Conservation (phyloP, 163 green algal species). For the Scenedesmus sp. region DNA sequence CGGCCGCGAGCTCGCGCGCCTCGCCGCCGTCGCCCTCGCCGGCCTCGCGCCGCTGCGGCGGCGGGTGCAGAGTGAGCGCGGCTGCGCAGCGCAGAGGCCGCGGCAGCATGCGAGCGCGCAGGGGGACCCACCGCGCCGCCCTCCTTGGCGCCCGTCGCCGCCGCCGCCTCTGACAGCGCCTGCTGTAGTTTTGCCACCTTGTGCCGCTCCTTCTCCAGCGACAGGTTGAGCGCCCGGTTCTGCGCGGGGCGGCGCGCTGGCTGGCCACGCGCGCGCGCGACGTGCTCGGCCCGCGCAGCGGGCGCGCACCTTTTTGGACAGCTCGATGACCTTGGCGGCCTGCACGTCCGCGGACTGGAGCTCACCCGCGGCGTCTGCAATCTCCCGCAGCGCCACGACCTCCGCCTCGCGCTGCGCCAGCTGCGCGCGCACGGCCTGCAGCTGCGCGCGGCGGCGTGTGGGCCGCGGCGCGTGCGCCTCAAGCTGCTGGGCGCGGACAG, state of each 20-base stretch:
- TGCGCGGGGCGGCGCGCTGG: slow-evolving; percentile 24
- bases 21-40: not conserved
- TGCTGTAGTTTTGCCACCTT: slow-evolving; percentile 47
- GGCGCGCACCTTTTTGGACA: slow-evolving; percentile 65
- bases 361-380: slow-evolving; percentile 48
- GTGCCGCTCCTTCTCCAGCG: slow-evolving; percentile 60
- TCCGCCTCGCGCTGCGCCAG: slow-evolving; percentile 45
- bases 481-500: no score
- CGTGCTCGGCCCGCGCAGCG: not conserved
- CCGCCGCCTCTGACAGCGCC: slow-evolving; percentile 35
- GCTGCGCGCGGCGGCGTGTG: no score
- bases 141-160: not conserved
- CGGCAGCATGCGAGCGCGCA: no score
- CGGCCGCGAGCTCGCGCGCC: slow-evolving; percentile 43
- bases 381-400: slow-evolving; percentile 50
- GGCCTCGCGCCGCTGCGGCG: not conserved
- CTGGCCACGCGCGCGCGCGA: not conserved
- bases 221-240: slow-evolving; percentile 49
- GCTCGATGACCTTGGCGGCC: slow-evolving; percentile 64
- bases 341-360: slow-evolving; percentile 57
- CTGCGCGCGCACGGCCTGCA: slow-evolving; percentile 49
- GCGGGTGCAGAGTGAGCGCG: no score
- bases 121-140: no score
- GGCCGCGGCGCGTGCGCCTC: no score
- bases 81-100: no score